A percentile compares a stretch with the other conserved stretches of the same genome.
Conservation (phyloP, 2,329 filamentous ascomycete genomes). For the Byssothecium circinans region DNA sequence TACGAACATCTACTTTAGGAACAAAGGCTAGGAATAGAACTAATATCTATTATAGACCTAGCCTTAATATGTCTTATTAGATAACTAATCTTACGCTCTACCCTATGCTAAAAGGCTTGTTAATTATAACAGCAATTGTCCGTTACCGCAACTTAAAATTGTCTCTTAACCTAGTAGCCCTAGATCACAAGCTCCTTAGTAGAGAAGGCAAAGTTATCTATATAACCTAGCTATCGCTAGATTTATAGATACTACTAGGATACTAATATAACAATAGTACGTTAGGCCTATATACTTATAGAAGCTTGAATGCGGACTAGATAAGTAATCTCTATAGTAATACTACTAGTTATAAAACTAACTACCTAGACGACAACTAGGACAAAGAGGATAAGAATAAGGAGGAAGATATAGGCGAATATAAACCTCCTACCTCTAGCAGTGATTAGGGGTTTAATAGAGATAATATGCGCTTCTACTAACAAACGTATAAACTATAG, state of each 20-base stretch:
- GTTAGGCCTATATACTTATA: conserved; percentile 6
- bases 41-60: too few relatives aligned
- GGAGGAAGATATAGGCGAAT: conserved; percentile 10
- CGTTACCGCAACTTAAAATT: conserved; percentile 9
- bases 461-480: neutral
- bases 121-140: conserved; percentile 14
- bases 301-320: conserved; percentile 11
- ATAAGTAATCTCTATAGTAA: conserved; percentile 13
- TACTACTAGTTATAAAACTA: conserved; percentile 10
- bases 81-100: too few relatives aligned
- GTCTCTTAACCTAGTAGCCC: conserved; percentile 4
- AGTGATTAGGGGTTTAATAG: neutral
- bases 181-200: conserved; percentile 8
- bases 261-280: conserved; percentile 10
- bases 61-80: too few relatives aligned
- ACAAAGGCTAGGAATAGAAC: too few relatives aligned
- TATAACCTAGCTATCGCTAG: conserved; percentile 9
- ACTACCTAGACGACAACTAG: conserved; percentile 12
- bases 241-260: conserved; percentile 15
- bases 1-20: too few relatives aligned
- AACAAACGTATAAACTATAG: conserved; percentile 9
- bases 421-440: conserved; percentile 2
- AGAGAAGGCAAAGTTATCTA: conserved; percentile 13
- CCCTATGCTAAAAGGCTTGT: conserved; percentile 8
- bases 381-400: conserved; percentile 13